Evolutionary conservation across 2,329 filamentous ascomycete species (phyloP).

Genomic region (Penicillium sclerotiorum): DNA sequence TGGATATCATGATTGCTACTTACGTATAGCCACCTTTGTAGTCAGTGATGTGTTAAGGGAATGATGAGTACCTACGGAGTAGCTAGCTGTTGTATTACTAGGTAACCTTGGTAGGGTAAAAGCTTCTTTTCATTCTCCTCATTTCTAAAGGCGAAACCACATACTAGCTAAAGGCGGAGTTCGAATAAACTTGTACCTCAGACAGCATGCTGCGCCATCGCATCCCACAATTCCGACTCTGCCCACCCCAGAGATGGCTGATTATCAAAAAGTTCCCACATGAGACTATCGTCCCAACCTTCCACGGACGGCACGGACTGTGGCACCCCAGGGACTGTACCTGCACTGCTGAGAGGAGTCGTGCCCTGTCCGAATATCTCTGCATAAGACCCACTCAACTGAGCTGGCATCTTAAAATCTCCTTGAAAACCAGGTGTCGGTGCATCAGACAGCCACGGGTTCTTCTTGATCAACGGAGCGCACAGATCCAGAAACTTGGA

Average conservation of each 20-base stretch:
- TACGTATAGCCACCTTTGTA: too few species aligned
- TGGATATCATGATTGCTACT: too few species aligned
- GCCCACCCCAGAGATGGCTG: conserved; percentile 28
- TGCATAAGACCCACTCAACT: neutral
- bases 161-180: too few species aligned
- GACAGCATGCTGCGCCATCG: conserved; percentile 13
- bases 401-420: neutral
- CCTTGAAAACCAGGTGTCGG: neutral
- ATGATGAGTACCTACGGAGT: too few species aligned
- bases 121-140: too few species aligned
- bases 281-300: conserved; percentile 27
- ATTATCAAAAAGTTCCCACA: conserved; percentile 29
- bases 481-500: conserved; percentile 26
- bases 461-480: conserved; percentile 18
- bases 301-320: conserved; percentile 11
- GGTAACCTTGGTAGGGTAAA: too few species aligned
- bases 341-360: conserved; percentile 1
- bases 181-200: too few species aligned
- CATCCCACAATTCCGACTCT: conserved; percentile 26
- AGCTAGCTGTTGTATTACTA: too few species aligned
- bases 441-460: neutral
- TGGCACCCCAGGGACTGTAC: conserved; percentile 1
- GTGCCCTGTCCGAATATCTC: conserved; percentile 7
- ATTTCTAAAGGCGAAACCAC: too few species aligned
- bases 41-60: too few species aligned